Conservation (phyloP, 129 eudicot genomes). For the Glebionis coronaria region DNA sequence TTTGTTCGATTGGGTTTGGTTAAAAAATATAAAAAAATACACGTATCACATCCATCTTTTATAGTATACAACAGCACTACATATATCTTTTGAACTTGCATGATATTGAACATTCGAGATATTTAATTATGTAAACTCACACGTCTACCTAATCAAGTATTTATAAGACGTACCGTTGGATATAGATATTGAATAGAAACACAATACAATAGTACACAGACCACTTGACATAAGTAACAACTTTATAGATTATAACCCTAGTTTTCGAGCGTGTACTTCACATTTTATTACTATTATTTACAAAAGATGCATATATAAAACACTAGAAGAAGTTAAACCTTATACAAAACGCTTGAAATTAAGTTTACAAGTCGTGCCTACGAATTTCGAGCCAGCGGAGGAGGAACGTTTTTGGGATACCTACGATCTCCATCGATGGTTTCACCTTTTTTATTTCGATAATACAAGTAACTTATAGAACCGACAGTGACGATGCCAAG, state of each 20-base stretch:
- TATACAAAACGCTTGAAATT: not conserved
- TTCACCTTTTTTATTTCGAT: slow-evolving; percentile 27
- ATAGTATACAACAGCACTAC: no score
- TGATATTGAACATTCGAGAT: no score
- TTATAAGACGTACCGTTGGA: no score
- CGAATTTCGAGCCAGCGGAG: slow-evolving; percentile 27
- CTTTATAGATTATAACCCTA: not conserved
- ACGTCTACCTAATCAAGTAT: no score
- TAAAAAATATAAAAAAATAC: no score
- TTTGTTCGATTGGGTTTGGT: no score
- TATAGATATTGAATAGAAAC: no score
- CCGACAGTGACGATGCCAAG: slow-evolving; percentile 23
- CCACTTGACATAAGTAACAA: not conserved
- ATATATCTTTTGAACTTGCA: no score
- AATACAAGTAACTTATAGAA: slow-evolving; percentile 28
- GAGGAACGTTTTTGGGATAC: slow-evolving; percentile 34
- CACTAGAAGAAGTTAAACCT: not conserved
- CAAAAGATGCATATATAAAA: not conserved
- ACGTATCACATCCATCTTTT: no score
- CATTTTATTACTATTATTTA: not conserved
- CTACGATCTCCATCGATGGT: slow-evolving; percentile 16
- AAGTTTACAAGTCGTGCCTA: not conserved
- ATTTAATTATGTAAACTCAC: no score
- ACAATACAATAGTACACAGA: no score
- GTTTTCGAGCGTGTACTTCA: not conserved